phyloP scores from a whole-genome alignment of 176 grass and related monocot species.

The Pontederia crassipes region DNA sequence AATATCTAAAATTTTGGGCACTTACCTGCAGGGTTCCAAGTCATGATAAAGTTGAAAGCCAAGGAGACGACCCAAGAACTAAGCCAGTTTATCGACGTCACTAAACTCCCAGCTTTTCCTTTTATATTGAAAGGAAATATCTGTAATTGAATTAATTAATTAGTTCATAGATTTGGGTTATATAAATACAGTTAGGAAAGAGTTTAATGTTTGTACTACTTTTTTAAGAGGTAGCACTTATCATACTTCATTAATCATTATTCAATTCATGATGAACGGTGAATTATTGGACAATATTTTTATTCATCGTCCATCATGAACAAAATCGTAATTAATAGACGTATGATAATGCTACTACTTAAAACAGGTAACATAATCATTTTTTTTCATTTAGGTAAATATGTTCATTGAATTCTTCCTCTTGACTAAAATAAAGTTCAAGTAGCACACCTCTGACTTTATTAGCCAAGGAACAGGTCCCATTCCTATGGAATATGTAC shows the following conservation, averaged over 20 bases:
- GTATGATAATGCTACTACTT: too few species aligned
- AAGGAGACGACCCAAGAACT: constrained; percentile 61
- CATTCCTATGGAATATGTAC: constrained; percentile 72
- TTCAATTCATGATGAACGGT: too few species aligned
- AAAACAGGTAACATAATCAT: too few species aligned
- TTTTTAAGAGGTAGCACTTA: too few species aligned
- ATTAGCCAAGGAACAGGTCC: constrained; percentile 77
- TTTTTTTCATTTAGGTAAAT: too few species aligned
- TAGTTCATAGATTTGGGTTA: background rate
- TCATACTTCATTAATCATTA: too few species aligned
- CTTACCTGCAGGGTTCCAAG: constrained; percentile 60
- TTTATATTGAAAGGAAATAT: constrained; percentile 85
- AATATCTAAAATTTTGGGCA: background rate
- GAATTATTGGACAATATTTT: too few species aligned
- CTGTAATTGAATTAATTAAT: constrained; percentile 20
- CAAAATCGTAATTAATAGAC: too few species aligned
- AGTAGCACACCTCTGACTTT: constrained; percentile 65
- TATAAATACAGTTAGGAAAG: too few species aligned
- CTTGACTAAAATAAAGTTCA: background rate
- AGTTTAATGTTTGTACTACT: too few species aligned
- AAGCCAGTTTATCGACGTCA: constrained; percentile 61
- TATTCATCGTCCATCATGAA: too few species aligned
- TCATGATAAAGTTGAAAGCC: constrained; percentile 66
- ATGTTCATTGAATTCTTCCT: too few species aligned
- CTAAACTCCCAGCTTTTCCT: constrained; percentile 65